phyloP scores from a whole-genome alignment of 495 filamentous ascomycete species.

The Neurospora sp. region DNA sequence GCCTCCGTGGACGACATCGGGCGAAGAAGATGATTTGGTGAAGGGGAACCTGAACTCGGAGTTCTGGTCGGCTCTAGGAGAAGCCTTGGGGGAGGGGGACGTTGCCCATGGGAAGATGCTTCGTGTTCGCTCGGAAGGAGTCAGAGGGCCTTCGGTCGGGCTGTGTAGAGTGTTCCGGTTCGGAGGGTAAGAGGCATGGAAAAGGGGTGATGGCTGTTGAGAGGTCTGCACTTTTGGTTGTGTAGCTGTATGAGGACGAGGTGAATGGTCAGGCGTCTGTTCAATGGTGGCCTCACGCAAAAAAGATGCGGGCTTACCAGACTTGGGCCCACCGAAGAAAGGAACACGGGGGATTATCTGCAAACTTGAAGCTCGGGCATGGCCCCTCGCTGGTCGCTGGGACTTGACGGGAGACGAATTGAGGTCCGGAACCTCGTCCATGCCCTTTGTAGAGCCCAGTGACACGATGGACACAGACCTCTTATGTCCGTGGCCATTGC shows the following conservation, averaged over 20 bases:
- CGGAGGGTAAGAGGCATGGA: slow-evolving; percentile 39
- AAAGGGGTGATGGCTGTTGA: slow-evolving; percentile 32
- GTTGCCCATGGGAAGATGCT: slow-evolving; percentile 10
- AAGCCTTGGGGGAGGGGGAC: neutral
- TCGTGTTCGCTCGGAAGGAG: slow-evolving; percentile 31
- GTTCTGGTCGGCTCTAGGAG: slow-evolving; percentile 32
- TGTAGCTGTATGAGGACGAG: slow-evolving; percentile 23
- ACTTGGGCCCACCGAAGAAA: slow-evolving; percentile 21
- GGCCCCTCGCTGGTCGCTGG: slow-evolving; percentile 48
- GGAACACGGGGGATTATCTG: slow-evolving; percentile 57
- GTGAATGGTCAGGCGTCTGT: neutral
- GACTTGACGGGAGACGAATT: slow-evolving; percentile 15
- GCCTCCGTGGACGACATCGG: slow-evolving; percentile 6
- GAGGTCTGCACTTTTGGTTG: slow-evolving; percentile 26
- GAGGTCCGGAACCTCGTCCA: slow-evolving; percentile 20
- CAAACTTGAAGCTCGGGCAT: slow-evolving; percentile 75
- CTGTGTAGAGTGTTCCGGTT: slow-evolving; percentile 24
- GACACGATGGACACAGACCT: slow-evolving; percentile 94
- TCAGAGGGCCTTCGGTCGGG: slow-evolving; percentile 26
- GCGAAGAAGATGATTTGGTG: slow-evolving; percentile 33
- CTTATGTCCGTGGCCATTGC: slow-evolving; percentile 36
- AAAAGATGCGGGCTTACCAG: slow-evolving; percentile 15
- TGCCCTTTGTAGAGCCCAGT: slow-evolving; percentile 54
- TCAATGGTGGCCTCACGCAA: neutral
- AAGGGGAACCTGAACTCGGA: slow-evolving; percentile 64